phyloP scores from a whole-genome alignment of 2,329 filamentous ascomycete genomes.

The Pseudopyrenochaeta lycopersici region DNA sequence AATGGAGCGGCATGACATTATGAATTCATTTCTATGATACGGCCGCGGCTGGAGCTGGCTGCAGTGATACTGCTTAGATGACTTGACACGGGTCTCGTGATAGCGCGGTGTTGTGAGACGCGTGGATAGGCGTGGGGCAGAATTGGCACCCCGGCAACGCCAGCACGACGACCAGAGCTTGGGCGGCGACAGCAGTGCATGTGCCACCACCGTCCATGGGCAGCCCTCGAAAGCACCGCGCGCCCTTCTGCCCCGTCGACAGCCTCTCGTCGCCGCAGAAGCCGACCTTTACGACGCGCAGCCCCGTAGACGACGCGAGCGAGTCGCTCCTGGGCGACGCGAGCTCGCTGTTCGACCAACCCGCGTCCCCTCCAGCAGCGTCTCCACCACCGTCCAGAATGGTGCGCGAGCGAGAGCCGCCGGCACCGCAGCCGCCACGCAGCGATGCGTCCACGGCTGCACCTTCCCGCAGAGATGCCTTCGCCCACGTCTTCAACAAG shows the following conservation, averaged over 20 bases:
- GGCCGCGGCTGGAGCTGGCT: too few species aligned
- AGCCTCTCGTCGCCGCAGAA: conserved; percentile 44
- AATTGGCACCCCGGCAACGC: conserved; percentile 2
- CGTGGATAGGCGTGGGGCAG: conserved; percentile 4
- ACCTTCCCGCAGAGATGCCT: conserved; percentile 33
- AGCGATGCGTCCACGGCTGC: conserved; percentile 20
- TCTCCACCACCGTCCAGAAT: conserved; percentile 46
- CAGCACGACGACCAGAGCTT: neutral
- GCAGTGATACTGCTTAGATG: too few species aligned
- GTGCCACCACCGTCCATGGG: too few species aligned
- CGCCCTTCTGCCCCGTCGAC: conserved; percentile 44
- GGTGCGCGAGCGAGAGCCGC: conserved; percentile 62
- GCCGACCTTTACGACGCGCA: conserved; percentile 30
- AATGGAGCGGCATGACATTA: too few species aligned
- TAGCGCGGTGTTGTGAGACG: conserved; percentile 13
- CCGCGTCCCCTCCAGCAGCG: neutral
- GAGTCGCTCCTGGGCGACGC: conserved; percentile 32
- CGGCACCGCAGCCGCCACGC: conserved; percentile 45
- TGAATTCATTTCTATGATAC: too few species aligned
- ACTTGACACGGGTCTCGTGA: conserved; percentile 22
- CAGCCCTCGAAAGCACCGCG: conserved; percentile 39
- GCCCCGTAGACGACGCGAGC: neutral
- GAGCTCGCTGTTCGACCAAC: conserved; percentile 48
- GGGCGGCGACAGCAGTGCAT: too few species aligned
- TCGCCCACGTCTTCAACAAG: conserved; percentile 60